phyloP scores from a whole-genome alignment of 345 rosid genomes.

The Pistacia integerrima region DNA sequence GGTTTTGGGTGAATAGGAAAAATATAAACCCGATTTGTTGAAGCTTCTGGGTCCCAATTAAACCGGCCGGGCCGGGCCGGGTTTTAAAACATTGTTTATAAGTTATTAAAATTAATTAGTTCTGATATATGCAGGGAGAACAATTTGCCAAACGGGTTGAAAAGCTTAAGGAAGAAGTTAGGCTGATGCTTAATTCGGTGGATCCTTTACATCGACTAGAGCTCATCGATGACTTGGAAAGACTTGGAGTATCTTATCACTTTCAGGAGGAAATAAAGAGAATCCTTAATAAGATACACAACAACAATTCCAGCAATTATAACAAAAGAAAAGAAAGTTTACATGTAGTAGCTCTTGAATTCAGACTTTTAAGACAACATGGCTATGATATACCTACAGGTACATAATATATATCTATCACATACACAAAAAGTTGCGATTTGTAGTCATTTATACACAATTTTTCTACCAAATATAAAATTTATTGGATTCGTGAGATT shows the following conservation, averaged over 20 bases:
- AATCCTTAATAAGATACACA: conserved; percentile 8
- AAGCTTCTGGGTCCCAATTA: too few relatives aligned
- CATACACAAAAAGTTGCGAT: too few relatives aligned
- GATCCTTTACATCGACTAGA: conserved; percentile 30
- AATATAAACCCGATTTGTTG: too few relatives aligned
- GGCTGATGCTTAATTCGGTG: neutral
- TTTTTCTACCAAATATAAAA: too few relatives aligned
- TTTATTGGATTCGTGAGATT: too few relatives aligned
- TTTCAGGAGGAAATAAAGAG: conserved; percentile 26
- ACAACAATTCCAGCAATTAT: neutral
- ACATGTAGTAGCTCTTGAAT: conserved; percentile 30
- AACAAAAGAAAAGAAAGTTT: conserved; percentile 18
- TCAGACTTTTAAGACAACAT: conserved; percentile 39
- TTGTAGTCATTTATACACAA: too few relatives aligned
- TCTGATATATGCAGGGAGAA: conserved; percentile 12
- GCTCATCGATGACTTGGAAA: conserved; percentile 34
- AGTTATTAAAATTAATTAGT: too few relatives aligned
- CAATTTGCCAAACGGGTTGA: neutral
- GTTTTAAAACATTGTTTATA: too few relatives aligned
- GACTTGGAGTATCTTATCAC: conserved; percentile 42
- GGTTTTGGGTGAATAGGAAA: too few relatives aligned
- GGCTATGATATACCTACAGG: conserved; percentile 28
- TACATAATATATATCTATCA: neutral
- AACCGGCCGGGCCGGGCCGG: too few relatives aligned
- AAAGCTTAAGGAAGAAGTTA: conserved; percentile 17